These are phyloP conservation scores for Solanum arcanum DNA, from an alignment of 257 asterid genomes.

Conservation along the genomic window DNA sequence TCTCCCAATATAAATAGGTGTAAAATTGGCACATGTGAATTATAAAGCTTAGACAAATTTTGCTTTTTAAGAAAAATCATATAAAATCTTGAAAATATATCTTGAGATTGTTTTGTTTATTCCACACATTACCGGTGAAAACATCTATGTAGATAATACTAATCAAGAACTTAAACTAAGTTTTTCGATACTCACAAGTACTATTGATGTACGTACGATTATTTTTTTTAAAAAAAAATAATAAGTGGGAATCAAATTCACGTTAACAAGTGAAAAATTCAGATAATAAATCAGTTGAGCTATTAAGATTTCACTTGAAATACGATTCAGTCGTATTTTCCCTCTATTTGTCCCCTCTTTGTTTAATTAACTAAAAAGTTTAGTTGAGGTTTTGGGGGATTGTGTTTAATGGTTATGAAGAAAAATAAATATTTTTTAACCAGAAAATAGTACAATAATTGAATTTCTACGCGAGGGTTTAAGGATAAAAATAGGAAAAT, in stretches of 20 bases:
- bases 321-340: background rate
- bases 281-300: accelerated
- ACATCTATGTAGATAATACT: background rate
- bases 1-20: background rate
- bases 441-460: too few relatives aligned
- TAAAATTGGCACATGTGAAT: background rate
- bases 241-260: background rate
- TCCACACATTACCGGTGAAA: background rate
- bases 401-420: background rate
- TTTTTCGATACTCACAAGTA: slow-evolving; percentile 4
- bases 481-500: too few relatives aligned
- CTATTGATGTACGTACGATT: background rate
- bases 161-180: background rate
- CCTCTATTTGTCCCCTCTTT: background rate
- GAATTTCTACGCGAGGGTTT: too few relatives aligned
- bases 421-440: too few relatives aligned
- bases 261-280: background rate
- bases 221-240: too few relatives aligned
- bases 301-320: background rate
- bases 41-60: background rate
- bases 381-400: background rate
- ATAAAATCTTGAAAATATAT: background rate
- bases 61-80: background rate
- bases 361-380: background rate
- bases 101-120: background rate